phyloP scores from a whole-genome alignment of 345 rosid species.

The Eucalyptus sp. region DNA sequence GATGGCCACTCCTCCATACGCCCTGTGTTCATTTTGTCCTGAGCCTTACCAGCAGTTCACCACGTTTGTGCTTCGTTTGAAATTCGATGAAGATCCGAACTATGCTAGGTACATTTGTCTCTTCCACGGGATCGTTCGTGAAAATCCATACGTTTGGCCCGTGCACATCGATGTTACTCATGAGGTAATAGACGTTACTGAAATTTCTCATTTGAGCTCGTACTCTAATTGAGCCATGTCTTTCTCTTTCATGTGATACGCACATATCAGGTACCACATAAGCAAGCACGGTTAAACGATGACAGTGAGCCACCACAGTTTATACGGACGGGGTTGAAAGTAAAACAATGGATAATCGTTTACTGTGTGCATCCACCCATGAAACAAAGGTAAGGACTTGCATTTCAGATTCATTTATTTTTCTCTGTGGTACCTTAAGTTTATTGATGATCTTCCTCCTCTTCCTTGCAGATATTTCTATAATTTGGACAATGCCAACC shows the following conservation, averaged over 20 bases:
- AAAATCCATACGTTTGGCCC: background rate
- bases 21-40: background rate
- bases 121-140: background rate
- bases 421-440: background rate
- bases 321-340: background rate
- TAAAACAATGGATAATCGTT: background rate
- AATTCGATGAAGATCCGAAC: background rate
- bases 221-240: background rate
- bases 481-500: slow-evolving; percentile 63
- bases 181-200: background rate
- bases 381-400: background rate
- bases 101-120: background rate
- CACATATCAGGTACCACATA: background rate
- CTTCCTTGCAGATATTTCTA: slow-evolving; percentile 47
- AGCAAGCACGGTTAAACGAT: background rate
- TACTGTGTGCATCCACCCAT: background rate
- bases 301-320: background rate
- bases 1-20: background rate
- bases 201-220: background rate
- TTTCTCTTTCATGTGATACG: background rate
- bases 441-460: background rate
- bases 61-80: background rate
- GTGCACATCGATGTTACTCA: background rate
- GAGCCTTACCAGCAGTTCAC: background rate
- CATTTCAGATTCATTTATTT: background rate